These are phyloP conservation scores for Colletotrichum chrysophilum DNA, from an alignment of 2,329 filamentous ascomycete genomes.

Conservation along the genomic window DNA sequence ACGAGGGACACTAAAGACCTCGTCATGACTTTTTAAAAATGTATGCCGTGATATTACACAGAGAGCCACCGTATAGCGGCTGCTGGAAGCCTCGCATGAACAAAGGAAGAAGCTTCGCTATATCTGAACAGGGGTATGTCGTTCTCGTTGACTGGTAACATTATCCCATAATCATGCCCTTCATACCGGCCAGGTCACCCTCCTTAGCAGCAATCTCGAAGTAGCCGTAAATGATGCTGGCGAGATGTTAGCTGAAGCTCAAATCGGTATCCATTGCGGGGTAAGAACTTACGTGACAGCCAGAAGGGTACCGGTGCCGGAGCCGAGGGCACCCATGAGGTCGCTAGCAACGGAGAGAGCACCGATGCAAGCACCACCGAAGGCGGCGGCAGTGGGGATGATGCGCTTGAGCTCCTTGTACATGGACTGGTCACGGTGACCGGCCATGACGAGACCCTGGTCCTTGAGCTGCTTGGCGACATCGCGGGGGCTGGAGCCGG, in stretches of 20 bases:
- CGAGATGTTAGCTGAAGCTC: conserved; percentile 36
- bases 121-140: conserved; percentile 12
- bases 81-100: conserved; percentile 17
- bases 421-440: conserved; percentile 99
- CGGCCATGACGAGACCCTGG: conserved; percentile 98
- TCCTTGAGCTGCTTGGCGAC: conserved; percentile 99
- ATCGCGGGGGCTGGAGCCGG: conserved; percentile 94
- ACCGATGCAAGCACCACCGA: conserved; percentile 98
- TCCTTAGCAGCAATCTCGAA: conserved; percentile 99
- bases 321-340: conserved; percentile 93
- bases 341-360: conserved; percentile 95
- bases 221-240: conserved; percentile 97
- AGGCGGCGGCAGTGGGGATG: conserved; percentile 96
- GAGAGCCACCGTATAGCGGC: background rate
- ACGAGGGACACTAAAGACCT: background rate
- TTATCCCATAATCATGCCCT: conserved; percentile 76
- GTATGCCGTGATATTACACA: conserved; percentile 22
- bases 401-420: conserved; percentile 99
- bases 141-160: conserved; percentile 18
- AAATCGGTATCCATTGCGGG: background rate
- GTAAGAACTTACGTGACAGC: conserved; percentile 86
- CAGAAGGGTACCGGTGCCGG: conserved; percentile 95
- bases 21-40: conserved; percentile 13
- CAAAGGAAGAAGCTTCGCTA: conserved; percentile 19
- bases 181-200: conserved; percentile 87